Evolutionary conservation across 306 rosid species (phyloP), one percentile per base, ranked within the genome.

Genomic region (Fragaria iinumae): DNA sequence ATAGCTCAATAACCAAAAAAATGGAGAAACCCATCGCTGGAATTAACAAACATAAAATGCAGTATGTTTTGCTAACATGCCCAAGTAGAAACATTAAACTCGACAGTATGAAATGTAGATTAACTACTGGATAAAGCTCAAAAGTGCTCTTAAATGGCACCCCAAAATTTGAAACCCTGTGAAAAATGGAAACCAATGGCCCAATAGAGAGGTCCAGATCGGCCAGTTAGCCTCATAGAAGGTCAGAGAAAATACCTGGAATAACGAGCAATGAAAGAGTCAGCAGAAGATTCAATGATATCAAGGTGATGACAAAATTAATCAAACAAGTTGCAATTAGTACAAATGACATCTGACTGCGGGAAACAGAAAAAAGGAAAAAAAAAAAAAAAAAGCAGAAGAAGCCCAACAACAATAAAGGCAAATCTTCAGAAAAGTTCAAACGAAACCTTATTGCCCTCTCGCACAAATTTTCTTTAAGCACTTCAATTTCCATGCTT

Each of bases 221-320:
- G 80, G 91, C 96, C 82, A 82, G 88, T 90, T 82, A 91, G 87
- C 97, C 90, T 87, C 90, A 89, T 84, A 89, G 93, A 93, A 88
- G 92, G 96, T 95, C 97, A 95, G 88, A 95, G 93, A 92, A 90
- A 92, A 90, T 95, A 95, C 97, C 99, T 92, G 99, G 93, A 94
- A 95, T 86, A 88, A 85, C 69, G 76, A 90, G 94, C 87, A 92
- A 76, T 73, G 77, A 81, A 77, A 80, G 92, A 80, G 92, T 92
- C 90, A 90, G 96, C 81, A 57, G 77, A 81, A 80, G 65, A 73
- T 21, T 34, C 73, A 72, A 17, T 29, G 39, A 38, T 6, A 47
- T 65, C 21, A 23, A 17, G 43, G 21, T 17, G 29, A 65, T 4
- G 27, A 43, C 74, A 79, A 74, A 25, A 45, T 50, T 62, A 36